phyloP scores from a whole-genome alignment of 2,329 filamentous ascomycete species.

The Alternaria sp. region DNA sequence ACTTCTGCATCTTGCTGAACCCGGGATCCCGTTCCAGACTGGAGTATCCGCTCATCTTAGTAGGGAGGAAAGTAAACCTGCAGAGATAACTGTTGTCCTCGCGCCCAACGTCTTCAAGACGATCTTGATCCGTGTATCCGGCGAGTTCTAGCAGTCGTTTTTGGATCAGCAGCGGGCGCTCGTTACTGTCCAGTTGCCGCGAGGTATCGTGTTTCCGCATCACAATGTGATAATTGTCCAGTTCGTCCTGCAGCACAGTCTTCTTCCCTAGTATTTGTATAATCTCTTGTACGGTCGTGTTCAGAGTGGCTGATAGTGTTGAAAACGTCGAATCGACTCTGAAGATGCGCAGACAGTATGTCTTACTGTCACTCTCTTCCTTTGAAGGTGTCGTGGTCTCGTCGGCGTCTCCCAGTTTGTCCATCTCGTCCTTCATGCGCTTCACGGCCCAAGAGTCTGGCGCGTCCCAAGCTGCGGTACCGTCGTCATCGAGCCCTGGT shows the following conservation, averaged over 20 bases:
- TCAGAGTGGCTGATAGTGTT: slow-evolving; percentile 83
- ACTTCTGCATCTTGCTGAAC: slow-evolving; percentile 83
- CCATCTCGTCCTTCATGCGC: slow-evolving; percentile 70
- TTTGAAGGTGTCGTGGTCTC: slow-evolving; percentile 72
- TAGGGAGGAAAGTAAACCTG: slow-evolving; percentile 92
- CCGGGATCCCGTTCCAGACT: slow-evolving; percentile 78
- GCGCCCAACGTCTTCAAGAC: slow-evolving; percentile 89
- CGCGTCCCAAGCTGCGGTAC: slow-evolving; percentile 78
- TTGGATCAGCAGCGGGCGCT: slow-evolving; percentile 89
- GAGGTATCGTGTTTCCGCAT: slow-evolving; percentile 92
- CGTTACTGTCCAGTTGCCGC: slow-evolving; percentile 77
- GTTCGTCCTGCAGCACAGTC: slow-evolving; percentile 86
- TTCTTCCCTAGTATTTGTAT: slow-evolving; percentile 93
- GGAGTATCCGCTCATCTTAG: slow-evolving; percentile 81
- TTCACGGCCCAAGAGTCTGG: slow-evolving; percentile 97
- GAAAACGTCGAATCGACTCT: slow-evolving; percentile 93
- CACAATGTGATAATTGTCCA: slow-evolving; percentile 95
- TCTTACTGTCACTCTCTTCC: slow-evolving; percentile 75
- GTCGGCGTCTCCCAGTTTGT: slow-evolving; percentile 68
- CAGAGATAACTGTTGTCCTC: slow-evolving; percentile 98
- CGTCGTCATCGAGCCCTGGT: slow-evolving; percentile 47
- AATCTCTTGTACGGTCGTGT: slow-evolving; percentile 85
- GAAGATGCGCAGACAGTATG: slow-evolving; percentile 95
- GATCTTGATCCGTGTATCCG: slow-evolving; percentile 86
- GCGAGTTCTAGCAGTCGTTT: slow-evolving; percentile 90